Base-by-base conservation (phyloP, 257 asterid species). In the Agastache rugosa region DNA sequence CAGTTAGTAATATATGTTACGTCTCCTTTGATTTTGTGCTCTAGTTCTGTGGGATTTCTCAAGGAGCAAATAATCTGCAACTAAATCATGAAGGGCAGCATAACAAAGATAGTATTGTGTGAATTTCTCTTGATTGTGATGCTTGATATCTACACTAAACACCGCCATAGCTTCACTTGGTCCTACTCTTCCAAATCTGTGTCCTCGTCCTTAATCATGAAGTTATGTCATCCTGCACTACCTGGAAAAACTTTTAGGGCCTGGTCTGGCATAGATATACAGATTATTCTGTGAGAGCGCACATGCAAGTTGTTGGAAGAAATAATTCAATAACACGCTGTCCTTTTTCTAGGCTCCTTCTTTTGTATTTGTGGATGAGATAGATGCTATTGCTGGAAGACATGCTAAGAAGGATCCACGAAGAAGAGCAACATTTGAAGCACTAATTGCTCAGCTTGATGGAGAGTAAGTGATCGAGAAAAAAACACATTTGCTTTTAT, bases 331-430 rank as follows among this genome's bases (percentile, higher is more conserved):
- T 54, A 73, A 63, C 16, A 45, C 31, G 16, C 74, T 75, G 74
- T 76, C 59, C 51, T 69, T 74, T 76, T 70, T 81, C 82, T 86
- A 94, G 99, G 99, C 99, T 79, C 99, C 99, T 47, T 89, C 96
- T 55, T 92, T 94, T 84, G 86, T 94, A 63, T 94, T 94, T 86
- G 87, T 94, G 79, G 99, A 94, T 77, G 99, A 94, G 88, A 92
- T 94, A 79, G 99, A 94, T 88, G 99, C 99, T 80, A 90, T 94
- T 80, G 98, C 97, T 83, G 99, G 99, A 83, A 86, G 97, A 85
- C 96, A 92, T 79, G 96, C 98, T 64, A 84, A 85, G 79, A 90
- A 84, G 81, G 98, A 94, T 85, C 97, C 96, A 54, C 90, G 93
- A 62, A 87, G 97, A 80, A 84, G 86, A 72, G 92, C 92, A 74